Evolutionary conservation across 1,284 basidiomycete genomes (phyloP).

Genomic region (Ganoderma resinaceum): DNA sequence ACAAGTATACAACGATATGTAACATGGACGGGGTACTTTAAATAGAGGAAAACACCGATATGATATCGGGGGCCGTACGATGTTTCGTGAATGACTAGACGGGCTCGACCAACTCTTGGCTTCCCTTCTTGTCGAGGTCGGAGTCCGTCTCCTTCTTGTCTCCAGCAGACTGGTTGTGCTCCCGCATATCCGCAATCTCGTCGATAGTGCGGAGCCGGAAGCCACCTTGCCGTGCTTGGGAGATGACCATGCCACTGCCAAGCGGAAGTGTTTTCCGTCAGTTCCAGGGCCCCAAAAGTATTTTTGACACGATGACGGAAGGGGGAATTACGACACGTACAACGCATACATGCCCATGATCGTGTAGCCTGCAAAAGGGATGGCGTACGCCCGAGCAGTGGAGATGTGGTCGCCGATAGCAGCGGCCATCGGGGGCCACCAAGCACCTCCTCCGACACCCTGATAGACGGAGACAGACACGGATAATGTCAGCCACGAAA

Average conservation of each 20-base stretch:
- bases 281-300: neutral
- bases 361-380: constrained; percentile 65
- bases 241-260: constrained; percentile 58
- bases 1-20: neutral
- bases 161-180: constrained; percentile 17
- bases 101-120: constrained; percentile 31
- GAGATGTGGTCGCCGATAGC: constrained; percentile 65
- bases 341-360: constrained; percentile 63
- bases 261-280: constrained; percentile 15
- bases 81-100: constrained; percentile 14
- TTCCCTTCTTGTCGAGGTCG: constrained; percentile 38
- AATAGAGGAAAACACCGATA: neutral
- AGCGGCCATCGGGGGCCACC: constrained; percentile 78
- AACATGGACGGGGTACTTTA: neutral
- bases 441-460: constrained; percentile 79
- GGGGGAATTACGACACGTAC: constrained; percentile 46
- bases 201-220: constrained; percentile 60
- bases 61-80: neutral
- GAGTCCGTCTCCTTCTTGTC: constrained; percentile 19
- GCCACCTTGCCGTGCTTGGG: constrained; percentile 54
- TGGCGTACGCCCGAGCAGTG: constrained; percentile 61
- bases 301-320: neutral
- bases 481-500: neutral
- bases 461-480: constrained; percentile 23
- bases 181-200: constrained; percentile 41